Evolutionary conservation across 2,329 filamentous ascomycete species (phyloP).

Genomic region (Pestalotiopsis sp.): DNA sequence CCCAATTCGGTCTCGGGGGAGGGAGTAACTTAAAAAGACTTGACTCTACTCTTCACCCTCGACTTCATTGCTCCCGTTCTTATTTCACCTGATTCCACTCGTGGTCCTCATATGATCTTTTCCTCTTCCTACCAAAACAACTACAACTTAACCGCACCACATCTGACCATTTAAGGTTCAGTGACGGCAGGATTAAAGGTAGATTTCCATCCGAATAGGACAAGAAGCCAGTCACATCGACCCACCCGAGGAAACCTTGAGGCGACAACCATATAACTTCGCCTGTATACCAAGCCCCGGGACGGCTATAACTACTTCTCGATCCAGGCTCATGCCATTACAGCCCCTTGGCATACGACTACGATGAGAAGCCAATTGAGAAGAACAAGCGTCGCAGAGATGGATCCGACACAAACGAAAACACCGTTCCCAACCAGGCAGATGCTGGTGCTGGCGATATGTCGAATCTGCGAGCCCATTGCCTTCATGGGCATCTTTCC

Average conservation of each 20-base stretch:
- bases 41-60: background rate
- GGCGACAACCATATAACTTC: background rate
- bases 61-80: background rate
- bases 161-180: background rate
- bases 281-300: background rate
- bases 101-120: background rate
- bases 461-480: constrained; percentile 96
- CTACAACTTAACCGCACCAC: background rate
- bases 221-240: background rate
- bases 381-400: constrained; percentile 20
- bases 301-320: background rate
- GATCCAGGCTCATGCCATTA: background rate
- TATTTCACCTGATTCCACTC: background rate
- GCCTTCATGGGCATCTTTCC: constrained; percentile 99
- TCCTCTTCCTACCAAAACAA: background rate
- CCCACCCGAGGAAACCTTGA: background rate
- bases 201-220: background rate
- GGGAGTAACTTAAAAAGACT: constrained; percentile 2
- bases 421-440: constrained; percentile 36
- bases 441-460: constrained; percentile 62
- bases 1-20: background rate
- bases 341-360: background rate
- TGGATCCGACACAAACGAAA: constrained; percentile 8
- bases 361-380: constrained; percentile 26
- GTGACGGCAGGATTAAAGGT: background rate